Evolutionary conservation across 2,329 filamentous ascomycete genomes (phyloP).

Genomic region (Fusarium metavorans): DNA sequence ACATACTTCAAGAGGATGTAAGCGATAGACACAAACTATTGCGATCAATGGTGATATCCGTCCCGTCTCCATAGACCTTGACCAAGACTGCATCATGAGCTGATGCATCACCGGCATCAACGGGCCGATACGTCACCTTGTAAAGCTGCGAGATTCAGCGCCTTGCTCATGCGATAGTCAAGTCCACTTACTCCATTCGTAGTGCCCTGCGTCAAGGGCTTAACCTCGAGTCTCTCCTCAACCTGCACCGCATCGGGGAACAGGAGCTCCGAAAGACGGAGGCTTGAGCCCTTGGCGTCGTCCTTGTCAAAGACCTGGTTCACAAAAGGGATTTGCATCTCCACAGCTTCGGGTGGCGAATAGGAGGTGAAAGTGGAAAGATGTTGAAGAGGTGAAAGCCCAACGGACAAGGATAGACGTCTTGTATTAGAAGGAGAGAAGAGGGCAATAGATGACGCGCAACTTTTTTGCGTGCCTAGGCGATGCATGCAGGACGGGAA

Average conservation of each 20-base stretch:
- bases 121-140: constrained; percentile 18
- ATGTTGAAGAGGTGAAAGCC: not conserved
- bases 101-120: not conserved
- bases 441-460: not conserved
- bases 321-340: constrained; percentile 31
- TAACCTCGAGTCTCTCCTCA: constrained; percentile 9
- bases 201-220: constrained; percentile 31
- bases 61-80: constrained; percentile 41
- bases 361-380: not conserved
- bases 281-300: constrained; percentile 22
- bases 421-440: constrained; percentile 1
- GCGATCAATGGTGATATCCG: constrained; percentile 37
- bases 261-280: constrained; percentile 18
- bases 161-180: not conserved
- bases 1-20: constrained; percentile 8
- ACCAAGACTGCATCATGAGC: constrained; percentile 19
- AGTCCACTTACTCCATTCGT: constrained; percentile 34
- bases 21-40: constrained; percentile 29
- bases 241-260: constrained; percentile 13
- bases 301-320: constrained; percentile 25
- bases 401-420: not conserved
- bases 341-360: not conserved
- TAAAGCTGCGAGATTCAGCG: constrained; percentile 31
- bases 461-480: not conserved
- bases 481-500: not conserved